Conservation (phyloP, 371 early-diverging fungal genomes). For the Zopfochytrium polystomum region DNA sequence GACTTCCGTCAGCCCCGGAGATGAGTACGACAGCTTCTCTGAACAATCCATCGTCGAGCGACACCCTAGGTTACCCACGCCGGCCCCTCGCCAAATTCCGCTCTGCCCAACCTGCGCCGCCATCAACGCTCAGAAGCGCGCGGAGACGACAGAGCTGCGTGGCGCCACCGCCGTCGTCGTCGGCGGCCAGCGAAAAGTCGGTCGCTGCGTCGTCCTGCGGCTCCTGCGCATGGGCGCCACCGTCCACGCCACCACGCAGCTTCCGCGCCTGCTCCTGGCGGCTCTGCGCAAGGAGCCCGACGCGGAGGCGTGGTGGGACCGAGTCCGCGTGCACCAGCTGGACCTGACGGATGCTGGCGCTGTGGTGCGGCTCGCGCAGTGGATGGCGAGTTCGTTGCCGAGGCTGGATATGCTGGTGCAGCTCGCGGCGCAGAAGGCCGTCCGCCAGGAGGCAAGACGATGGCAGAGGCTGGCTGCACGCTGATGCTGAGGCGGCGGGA, state of each 20-base stretch:
- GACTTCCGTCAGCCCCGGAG: no score
- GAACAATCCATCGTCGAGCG: background rate
- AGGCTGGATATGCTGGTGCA: background rate
- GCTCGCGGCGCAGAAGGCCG: conserved; percentile 19
- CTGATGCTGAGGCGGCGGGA: no score
- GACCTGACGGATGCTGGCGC: conserved; percentile 7
- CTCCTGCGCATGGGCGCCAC: conserved; percentile 11
- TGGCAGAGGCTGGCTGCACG: no score
- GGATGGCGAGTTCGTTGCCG: background rate
- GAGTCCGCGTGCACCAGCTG: conserved; percentile 1
- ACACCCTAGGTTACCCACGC: background rate
- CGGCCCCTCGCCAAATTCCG: conserved; percentile 2
- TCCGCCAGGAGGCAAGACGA: background rate
- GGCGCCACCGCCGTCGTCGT: conserved; percentile 12
- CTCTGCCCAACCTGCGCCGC: conserved; percentile 8
- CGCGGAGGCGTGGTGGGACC: conserved; percentile 15
- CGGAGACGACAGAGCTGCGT: conserved; percentile 1
- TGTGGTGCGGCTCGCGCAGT: conserved; percentile 1
- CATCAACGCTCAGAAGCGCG: conserved; percentile 11
- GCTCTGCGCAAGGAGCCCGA: background rate
- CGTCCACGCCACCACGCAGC: conserved; percentile 19
- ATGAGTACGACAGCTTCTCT: background rate
- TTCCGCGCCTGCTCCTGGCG: conserved; percentile 14
- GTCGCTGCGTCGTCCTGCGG: conserved; percentile 6
- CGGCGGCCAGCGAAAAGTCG: conserved; percentile 18